Base-by-base conservation (phyloP, 2,329 filamentous ascomycete species). In the Arthrocladium fulminans region DNA sequence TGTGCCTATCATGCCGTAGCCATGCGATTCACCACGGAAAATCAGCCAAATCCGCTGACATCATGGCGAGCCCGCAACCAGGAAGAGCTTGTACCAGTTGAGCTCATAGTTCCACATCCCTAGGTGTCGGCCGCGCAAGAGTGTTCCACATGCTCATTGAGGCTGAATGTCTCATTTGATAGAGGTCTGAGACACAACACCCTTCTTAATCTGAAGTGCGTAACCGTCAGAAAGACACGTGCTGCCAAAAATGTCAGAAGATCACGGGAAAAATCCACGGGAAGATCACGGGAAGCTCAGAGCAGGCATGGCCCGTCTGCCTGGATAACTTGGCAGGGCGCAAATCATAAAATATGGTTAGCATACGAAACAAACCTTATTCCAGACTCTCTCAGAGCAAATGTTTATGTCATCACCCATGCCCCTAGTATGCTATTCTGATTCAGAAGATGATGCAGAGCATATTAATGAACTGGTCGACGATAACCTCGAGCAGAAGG, bases 351-450 rank as follows among this genome's bases (percentile, higher is more conserved):
- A 30, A 30, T 30, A 9, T 30, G n/a, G 29, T 30, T 30, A n/a
- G n/a, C n/a, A n/a, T n/a, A n/a, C n/a, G n/a, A n/a, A n/a, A n/a
- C n/a, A n/a, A n/a, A n/a, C n/a, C n/a, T n/a, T n/a, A n/a, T n/a
- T 40, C 8, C 8, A 38, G 8, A 38, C 17, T n/a, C 8, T 8
- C 12, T n/a, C 34, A n/a, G 17, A 19, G 34, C 12, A 38, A 25
- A 44, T 24, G 5, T 6, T 19, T 44, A 44, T 44, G 41, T 24
- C 41, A 44, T 44, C 15, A 39, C 46, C n/a, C 47, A 83, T 84
- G 80, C 68, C 72, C 48, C 71, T 86, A 27, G 82, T 86, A 54
- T 73, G 79, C 57, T 88, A 88, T 63, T 74, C 79, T 25, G 63
- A 67, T 51, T 65, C 65, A 37, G 44, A 39, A 22, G 32, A 39